Percentiles rank a stretch among this genome's conserved stretches.
Evolutionary conservation across 2,329 filamentous ascomycete genomes (phyloP).

Genomic region (Diaporthe humulicola): DNA sequence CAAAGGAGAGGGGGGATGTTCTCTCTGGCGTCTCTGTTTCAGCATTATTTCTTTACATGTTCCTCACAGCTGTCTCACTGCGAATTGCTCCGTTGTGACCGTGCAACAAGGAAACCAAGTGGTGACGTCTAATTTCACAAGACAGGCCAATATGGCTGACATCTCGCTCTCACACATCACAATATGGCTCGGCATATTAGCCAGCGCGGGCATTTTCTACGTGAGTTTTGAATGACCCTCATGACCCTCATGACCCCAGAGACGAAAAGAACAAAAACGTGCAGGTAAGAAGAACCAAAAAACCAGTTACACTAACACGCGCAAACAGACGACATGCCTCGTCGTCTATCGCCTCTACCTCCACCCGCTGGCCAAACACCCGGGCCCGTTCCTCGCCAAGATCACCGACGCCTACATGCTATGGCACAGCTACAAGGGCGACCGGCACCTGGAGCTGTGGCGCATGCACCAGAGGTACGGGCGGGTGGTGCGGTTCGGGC

Average conservation of each 20-base stretch:
- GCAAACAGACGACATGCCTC: constrained; percentile 54
- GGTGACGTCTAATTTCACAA: not conserved
- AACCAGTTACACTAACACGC: constrained; percentile 14
- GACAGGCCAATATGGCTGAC: constrained; percentile 32
- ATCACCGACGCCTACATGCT: constrained; percentile 75
- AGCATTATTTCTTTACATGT: not conserved
- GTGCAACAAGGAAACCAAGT: not conserved
- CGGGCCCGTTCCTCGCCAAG: constrained; percentile 73
- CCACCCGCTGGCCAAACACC: constrained; percentile 75
- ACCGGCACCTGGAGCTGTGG: constrained; percentile 81
- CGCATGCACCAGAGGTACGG: constrained; percentile 80
- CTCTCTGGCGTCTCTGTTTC: too few species aligned
- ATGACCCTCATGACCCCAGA: too few species aligned
- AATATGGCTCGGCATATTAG: constrained; percentile 56
- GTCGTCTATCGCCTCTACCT: constrained; percentile 71
- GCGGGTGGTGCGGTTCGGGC: constrained; percentile 78
- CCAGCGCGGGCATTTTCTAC: constrained; percentile 54
- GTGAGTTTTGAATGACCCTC: constrained; percentile 54
- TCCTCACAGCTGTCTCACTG: not conserved
- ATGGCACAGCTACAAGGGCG: constrained; percentile 81
- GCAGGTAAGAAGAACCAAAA: not conserved
- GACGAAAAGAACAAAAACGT: not conserved
- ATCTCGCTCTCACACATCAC: constrained; percentile 53
- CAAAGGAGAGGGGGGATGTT: constrained; percentile 30
- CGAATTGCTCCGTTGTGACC: not conserved